These are phyloP conservation scores for Aquanectria penicillioides DNA, from an alignment of 2,329 filamentous ascomycete genomes.

Conservation along the genomic window DNA sequence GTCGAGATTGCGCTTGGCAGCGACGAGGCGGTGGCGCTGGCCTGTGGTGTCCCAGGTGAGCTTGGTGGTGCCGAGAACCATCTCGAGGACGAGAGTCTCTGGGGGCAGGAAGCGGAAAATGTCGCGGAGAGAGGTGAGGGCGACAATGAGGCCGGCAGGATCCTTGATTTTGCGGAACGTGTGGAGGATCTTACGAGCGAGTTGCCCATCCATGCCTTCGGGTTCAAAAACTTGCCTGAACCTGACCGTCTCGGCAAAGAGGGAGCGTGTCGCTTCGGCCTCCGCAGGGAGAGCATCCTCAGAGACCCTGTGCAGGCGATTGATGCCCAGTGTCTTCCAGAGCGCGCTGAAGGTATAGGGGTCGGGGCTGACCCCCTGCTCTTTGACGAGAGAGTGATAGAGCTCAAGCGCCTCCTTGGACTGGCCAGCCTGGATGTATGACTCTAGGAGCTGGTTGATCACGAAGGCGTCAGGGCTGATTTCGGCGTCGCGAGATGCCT, in stretches of 20 bases:
- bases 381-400: conserved; percentile 63
- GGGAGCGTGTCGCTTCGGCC: conserved; percentile 48
- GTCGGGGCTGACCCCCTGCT: conserved; percentile 66
- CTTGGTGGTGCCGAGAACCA: conserved; percentile 56
- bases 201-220: conserved; percentile 55
- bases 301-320: conserved; percentile 54
- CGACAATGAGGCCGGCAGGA: conserved; percentile 56
- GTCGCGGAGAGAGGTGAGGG: conserved; percentile 55
- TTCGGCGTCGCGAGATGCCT: conserved; percentile 69
- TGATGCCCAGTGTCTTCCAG: conserved; percentile 68
- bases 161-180: conserved; percentile 60
- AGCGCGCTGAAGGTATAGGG: conserved; percentile 75
- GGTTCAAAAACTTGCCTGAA: conserved; percentile 57
- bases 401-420: conserved; percentile 63
- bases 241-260: conserved; percentile 62
- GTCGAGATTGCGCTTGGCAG: conserved; percentile 56
- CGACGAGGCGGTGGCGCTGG: conserved; percentile 53
- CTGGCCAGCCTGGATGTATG: conserved; percentile 69
- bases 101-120: conserved; percentile 56
- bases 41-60: conserved; percentile 54
- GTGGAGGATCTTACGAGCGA: conserved; percentile 61
- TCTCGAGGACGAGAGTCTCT: conserved; percentile 58
- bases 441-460: conserved; percentile 81
- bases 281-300: conserved; percentile 44
- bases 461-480: conserved; percentile 78